Conservation (phyloP, 2,329 filamentous ascomycete genomes). For the Penicillium sp. region DNA sequence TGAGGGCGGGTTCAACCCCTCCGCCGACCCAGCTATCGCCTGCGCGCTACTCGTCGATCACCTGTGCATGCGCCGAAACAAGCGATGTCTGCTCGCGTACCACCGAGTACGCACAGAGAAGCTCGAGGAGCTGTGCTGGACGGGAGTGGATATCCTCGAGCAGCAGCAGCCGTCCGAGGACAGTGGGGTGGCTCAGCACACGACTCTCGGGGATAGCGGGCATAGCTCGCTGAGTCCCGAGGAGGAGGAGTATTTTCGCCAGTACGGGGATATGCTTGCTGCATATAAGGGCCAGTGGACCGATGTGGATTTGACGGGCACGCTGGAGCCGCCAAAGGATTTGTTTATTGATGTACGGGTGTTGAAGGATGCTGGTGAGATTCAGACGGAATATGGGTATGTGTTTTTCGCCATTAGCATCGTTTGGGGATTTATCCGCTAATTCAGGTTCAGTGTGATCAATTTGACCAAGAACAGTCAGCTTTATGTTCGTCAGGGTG, state of each 20-base stretch:
- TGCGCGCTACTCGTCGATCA: conserved; percentile 91
- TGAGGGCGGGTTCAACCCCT: conserved; percentile 79
- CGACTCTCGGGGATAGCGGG: conserved; percentile 16
- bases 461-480: conserved; percentile 97
- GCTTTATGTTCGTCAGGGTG: conserved; percentile 92
- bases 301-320: conserved; percentile 92
- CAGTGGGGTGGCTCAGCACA: conserved; percentile 23
- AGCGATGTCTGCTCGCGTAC: conserved; percentile 91
- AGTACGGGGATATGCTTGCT: conserved; percentile 88
- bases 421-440: background rate
- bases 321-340: conserved; percentile 88
- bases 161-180: conserved; percentile 54
- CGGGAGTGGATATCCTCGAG: conserved; percentile 78
- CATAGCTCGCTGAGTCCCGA: conserved; percentile 84
- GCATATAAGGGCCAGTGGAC: conserved; percentile 98
- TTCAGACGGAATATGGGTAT: conserved; percentile 98
- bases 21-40: conserved; percentile 75
- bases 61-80: conserved; percentile 91
- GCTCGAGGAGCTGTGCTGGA: conserved; percentile 91
- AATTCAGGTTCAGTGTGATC: conserved; percentile 64
- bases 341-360: conserved; percentile 96
- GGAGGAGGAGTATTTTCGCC: conserved; percentile 91
- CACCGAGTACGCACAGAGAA: conserved; percentile 88
- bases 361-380: conserved; percentile 93
- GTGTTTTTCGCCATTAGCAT: conserved; percentile 31